Percentiles rank a stretch among this genome's conserved stretches.
Evolutionary conservation across 306 rosid species (phyloP).

Genomic region (Quercus variabilis): DNA sequence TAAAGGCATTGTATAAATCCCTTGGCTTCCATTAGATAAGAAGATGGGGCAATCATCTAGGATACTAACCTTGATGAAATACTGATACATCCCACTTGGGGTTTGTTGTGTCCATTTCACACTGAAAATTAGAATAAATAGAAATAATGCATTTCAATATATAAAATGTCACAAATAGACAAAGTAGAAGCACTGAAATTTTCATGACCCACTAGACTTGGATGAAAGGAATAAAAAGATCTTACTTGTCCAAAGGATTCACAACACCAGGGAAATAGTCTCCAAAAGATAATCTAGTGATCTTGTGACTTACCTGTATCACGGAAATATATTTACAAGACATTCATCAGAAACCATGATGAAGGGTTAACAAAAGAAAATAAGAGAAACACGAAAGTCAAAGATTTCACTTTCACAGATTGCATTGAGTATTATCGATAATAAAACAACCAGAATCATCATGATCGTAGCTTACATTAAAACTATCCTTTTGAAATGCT

Average conservation of each 20-base stretch:
- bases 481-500: conserved; percentile 94
- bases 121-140: conserved; percentile 40
- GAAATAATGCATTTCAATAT: conserved; percentile 12
- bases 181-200: not conserved
- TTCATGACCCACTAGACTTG: conserved; percentile 8
- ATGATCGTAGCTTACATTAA: conserved; percentile 65
- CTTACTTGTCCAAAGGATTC: conserved; percentile 89
- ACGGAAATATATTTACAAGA: conserved; percentile 16
- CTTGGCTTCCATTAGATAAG: not conserved
- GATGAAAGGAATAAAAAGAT: conserved; percentile 19
- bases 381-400: not conserved
- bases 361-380: not conserved
- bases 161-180: not conserved
- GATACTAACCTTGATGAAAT: conserved; percentile 86
- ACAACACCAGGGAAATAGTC: conserved; percentile 90
- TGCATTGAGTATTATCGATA: not conserved
- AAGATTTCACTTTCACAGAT: not conserved
- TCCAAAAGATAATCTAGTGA: conserved; percentile 82
- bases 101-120: conserved; percentile 80
- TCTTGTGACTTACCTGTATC: conserved; percentile 80
- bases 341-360: conserved; percentile 13
- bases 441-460: conserved; percentile 7
- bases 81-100: conserved; percentile 92
- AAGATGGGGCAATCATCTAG: not conserved
- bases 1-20: not conserved